Percentiles rank a stretch among this genome's conserved stretches.
Conservation (phyloP, 2,329 filamentous ascomycete species). For the Ascocoryne sarcoides region DNA sequence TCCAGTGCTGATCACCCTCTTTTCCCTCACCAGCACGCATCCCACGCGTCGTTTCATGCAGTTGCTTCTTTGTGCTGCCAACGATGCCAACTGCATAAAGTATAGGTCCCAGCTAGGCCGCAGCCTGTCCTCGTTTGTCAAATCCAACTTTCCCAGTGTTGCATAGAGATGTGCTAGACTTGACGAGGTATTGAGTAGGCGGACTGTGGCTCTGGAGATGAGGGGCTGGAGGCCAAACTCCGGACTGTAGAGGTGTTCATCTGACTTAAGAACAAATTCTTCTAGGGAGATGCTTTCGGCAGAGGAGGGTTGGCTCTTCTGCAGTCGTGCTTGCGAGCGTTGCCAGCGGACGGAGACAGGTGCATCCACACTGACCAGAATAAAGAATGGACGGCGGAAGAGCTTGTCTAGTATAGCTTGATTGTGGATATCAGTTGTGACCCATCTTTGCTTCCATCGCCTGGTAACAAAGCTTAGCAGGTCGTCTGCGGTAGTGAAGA, state of each 20-base stretch:
- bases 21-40: conserved; percentile 80
- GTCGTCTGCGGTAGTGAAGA: conserved; percentile 53
- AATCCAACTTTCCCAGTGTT: conserved; percentile 64
- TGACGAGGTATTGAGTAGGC: conserved; percentile 75
- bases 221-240: conserved; percentile 61
- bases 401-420: conserved; percentile 67
- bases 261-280: conserved; percentile 49
- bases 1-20: conserved; percentile 84
- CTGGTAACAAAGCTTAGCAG: conserved; percentile 81
- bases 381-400: conserved; percentile 77
- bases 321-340: conserved; percentile 55
- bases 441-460: conserved; percentile 75
- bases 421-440: conserved; percentile 74
- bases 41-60: conserved; percentile 98
- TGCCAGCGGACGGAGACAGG: conserved; percentile 77
- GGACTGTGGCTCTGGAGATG: conserved; percentile 72
- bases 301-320: conserved; percentile 19
- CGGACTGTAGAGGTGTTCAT: conserved; percentile 67
- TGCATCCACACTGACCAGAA: conserved; percentile 85
- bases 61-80: conserved; percentile 84
- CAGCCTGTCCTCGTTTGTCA: conserved; percentile 69
- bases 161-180: conserved; percentile 63
- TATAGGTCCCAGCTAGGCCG: conserved; percentile 93
- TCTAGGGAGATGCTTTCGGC: conserved; percentile 35
- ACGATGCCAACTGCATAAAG: conserved; percentile 92